phyloP scores from a whole-genome alignment of 1,284 basidiomycete genomes.

The Boletus smithii region DNA sequence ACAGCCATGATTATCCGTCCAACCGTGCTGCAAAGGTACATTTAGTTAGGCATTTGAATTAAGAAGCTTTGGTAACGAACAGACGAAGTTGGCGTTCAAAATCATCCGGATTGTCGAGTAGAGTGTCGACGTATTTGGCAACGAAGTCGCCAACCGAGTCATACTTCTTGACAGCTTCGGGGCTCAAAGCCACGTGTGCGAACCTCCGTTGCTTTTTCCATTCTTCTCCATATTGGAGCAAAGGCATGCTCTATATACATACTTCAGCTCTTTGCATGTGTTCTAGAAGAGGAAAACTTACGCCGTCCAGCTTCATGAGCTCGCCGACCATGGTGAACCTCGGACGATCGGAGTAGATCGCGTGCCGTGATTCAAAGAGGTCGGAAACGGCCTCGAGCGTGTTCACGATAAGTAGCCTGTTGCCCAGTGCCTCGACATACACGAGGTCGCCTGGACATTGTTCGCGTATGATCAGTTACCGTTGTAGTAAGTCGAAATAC shows the following conservation, averaged over 20 bases:
- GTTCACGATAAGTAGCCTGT: constrained; percentile 34
- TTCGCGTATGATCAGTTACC: neutral
- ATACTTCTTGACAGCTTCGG: constrained; percentile 26
- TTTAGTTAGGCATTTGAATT: neutral
- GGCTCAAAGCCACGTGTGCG: constrained; percentile 23
- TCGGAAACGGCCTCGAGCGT: constrained; percentile 32
- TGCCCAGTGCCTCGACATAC: constrained; percentile 29
- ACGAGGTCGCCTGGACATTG: constrained; percentile 25
- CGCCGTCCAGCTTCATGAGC: constrained; percentile 34
- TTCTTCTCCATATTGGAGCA: constrained; percentile 24
- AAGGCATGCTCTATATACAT: constrained; percentile 25
- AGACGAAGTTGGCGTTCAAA: constrained; percentile 28
- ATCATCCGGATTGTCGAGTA: constrained; percentile 20
- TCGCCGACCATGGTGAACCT: constrained; percentile 35
- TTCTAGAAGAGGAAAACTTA: constrained; percentile 12
- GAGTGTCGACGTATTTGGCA: constrained; percentile 11
- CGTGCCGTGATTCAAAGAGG: constrained; percentile 34
- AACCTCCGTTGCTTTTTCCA: constrained; percentile 28
- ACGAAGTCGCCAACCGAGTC: constrained; percentile 22
- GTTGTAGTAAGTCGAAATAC: neutral
- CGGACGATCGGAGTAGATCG: constrained; percentile 37
- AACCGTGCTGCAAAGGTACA: constrained; percentile 16
- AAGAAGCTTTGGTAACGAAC: constrained; percentile 12
- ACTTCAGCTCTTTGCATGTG: too few species aligned
- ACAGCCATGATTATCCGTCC: constrained; percentile 26